Conservation (phyloP, 2,329 filamentous ascomycete species). For the Arthrobotrys sinensis region DNA sequence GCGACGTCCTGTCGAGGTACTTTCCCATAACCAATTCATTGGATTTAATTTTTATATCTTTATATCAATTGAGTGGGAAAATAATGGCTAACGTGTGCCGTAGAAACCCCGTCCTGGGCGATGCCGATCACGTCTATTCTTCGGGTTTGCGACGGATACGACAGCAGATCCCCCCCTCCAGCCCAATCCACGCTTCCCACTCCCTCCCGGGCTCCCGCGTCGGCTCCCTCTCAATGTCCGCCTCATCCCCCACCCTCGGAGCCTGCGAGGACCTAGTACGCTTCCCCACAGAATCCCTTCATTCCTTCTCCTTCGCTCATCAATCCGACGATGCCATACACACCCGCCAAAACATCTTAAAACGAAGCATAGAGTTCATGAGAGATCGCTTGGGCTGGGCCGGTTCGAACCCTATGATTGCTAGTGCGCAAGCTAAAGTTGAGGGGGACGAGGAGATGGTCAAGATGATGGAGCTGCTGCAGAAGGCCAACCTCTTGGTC, state of each 20-base stretch:
- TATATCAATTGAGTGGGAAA: conserved; percentile 62
- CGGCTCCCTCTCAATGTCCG: conserved; percentile 75
- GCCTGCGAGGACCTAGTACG: conserved; percentile 90
- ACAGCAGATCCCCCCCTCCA: conserved; percentile 77
- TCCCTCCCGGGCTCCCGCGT: conserved; percentile 77
- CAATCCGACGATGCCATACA: conserved; percentile 93
- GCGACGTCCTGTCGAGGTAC: conserved; percentile 82
- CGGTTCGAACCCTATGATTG: conserved; percentile 80
- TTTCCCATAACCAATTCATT: conserved; percentile 64
- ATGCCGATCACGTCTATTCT: conserved; percentile 86
- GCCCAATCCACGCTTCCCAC: conserved; percentile 65
- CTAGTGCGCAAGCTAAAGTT: conserved; percentile 85
- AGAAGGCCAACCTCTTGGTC: conserved; percentile 81
- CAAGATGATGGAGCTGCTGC: conserved; percentile 89
- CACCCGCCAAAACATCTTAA: conserved; percentile 91
- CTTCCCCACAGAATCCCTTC: conserved; percentile 92
- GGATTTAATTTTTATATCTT: conserved; percentile 58
- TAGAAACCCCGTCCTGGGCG: conserved; percentile 85
- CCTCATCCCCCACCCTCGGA: conserved; percentile 76
- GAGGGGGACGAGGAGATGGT: conserved; percentile 89
- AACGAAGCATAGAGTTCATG: conserved; percentile 96
- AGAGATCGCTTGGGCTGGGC: conserved; percentile 90
- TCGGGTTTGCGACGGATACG: conserved; percentile 94
- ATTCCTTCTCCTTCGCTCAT: conserved; percentile 98
- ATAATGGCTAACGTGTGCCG: conserved; percentile 61